Percentiles rank a stretch among this genome's conserved stretches.
These are phyloP conservation scores for Ophiosphaerella narmari DNA, from an alignment of 2,329 filamentous ascomycete genomes.

Conservation along the genomic window DNA sequence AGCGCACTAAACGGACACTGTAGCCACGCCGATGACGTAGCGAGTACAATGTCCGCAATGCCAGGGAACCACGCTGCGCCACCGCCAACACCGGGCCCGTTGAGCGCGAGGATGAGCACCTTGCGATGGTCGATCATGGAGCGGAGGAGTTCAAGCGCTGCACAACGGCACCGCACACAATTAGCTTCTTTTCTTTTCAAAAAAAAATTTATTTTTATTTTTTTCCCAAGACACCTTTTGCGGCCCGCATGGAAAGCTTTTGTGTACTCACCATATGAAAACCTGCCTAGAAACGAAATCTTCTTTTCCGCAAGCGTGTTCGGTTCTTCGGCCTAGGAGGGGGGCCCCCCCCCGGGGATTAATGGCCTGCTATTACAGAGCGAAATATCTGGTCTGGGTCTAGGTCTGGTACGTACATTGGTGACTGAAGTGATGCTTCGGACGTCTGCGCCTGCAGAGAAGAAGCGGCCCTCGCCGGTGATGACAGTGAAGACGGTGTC, in stretches of 20 bases:
- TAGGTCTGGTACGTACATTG: too few species aligned
- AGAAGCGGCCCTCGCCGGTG: slow-evolving; percentile 57
- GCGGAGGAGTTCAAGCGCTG: slow-evolving; percentile 46
- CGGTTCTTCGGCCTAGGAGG: slow-evolving; percentile 1
- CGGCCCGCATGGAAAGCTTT: too few species aligned
- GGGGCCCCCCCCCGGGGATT: too few species aligned
- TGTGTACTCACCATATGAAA: slow-evolving; percentile 34
- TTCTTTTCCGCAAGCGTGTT: slow-evolving; percentile 43
- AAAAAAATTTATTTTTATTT: too few species aligned
- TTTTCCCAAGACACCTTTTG: too few species aligned
- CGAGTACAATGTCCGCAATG: slow-evolving; percentile 55
- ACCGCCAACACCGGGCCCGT: slow-evolving; percentile 56
- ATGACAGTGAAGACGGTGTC: slow-evolving; percentile 57
- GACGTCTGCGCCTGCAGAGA: slow-evolving; percentile 57
- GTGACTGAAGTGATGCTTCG: slow-evolving; percentile 27
- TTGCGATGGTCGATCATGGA: slow-evolving; percentile 57
- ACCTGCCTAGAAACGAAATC: slow-evolving; percentile 28
- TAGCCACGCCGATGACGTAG: slow-evolving; percentile 51
- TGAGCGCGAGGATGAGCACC: slow-evolving; percentile 57
- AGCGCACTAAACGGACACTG: slow-evolving; percentile 56
- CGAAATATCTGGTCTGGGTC: too few species aligned
- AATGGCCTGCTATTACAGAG: too few species aligned
- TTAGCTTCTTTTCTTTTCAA: too few species aligned
- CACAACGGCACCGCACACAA: too few species aligned
- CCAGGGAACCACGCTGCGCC: slow-evolving; percentile 58